A percentile compares a stretch with the other conserved stretches of the same genome.
Conservation (phyloP, 352 stramenopile species). For the Pythium chondricola region DNA sequence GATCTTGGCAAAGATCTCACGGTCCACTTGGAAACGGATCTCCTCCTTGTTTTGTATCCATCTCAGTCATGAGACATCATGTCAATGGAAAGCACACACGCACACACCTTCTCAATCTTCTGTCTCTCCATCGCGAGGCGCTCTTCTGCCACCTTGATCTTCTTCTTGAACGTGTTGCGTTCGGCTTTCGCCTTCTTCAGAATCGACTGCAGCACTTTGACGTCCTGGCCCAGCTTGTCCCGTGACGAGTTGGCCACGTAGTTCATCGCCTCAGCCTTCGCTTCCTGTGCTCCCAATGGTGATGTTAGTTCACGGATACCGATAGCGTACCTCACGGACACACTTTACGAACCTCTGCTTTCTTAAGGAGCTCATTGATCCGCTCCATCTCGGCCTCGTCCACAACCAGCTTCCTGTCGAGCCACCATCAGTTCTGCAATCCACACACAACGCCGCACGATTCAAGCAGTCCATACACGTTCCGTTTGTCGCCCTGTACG, state of each 20-base stretch:
- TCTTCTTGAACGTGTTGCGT: conserved; percentile 75
- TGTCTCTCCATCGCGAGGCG: conserved; percentile 39
- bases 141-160: conserved; percentile 63
- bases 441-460: background rate
- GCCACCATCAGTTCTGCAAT: background rate
- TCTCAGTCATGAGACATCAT: too few species aligned
- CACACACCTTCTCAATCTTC: conserved; percentile 73
- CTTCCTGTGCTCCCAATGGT: conserved; percentile 48
- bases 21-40: conserved; percentile 73
- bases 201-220: conserved; percentile 65
- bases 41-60: too few species aligned
- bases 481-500: conserved; percentile 35
- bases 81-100: too few species aligned
- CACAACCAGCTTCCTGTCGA: conserved; percentile 36
- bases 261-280: conserved; percentile 66
- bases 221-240: conserved; percentile 71
- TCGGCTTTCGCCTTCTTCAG: conserved; percentile 78
- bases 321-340: too few species aligned
- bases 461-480: conserved; percentile 29
- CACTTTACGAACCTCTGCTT: conserved; percentile 64
- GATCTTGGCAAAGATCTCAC: conserved; percentile 83
- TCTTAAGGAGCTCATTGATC: conserved; percentile 72
- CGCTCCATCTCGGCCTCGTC: conserved; percentile 57
- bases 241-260: conserved; percentile 66
- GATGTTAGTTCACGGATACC: too few species aligned